phyloP scores from a whole-genome alignment of 768 basidiomycete genomes.

The Suillus clintonianus region DNA sequence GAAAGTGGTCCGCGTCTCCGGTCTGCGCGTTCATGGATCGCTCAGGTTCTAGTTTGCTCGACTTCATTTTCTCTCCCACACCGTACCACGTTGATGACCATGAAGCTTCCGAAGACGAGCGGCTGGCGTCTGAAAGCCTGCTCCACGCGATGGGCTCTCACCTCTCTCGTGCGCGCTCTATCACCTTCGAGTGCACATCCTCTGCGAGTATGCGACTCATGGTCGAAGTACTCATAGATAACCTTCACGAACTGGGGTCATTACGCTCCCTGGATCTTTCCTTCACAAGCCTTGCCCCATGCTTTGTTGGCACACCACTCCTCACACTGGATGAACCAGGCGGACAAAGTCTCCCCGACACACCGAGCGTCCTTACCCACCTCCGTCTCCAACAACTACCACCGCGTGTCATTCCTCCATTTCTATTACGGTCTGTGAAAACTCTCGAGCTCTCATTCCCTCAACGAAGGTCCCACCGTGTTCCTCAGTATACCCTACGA shows the following conservation, averaged over 20 bases:
- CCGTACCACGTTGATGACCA: slow-evolving; percentile 8
- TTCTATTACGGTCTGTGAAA: slow-evolving; percentile 40
- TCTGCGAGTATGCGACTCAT: slow-evolving; percentile 30
- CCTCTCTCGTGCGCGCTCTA: slow-evolving; percentile 32
- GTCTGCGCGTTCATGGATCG: slow-evolving; percentile 37
- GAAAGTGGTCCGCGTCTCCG: slow-evolving; percentile 21
- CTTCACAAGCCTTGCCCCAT: slow-evolving; percentile 24
- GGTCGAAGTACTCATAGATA: slow-evolving; percentile 14
- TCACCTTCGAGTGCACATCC: slow-evolving; percentile 35
- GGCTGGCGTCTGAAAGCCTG: slow-evolving; percentile 22
- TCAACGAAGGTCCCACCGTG: slow-evolving; percentile 27
- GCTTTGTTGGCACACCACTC: slow-evolving; percentile 27
- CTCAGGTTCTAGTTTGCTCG: slow-evolving; percentile 35
- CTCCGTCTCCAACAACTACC: slow-evolving; percentile 47
- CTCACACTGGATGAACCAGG: slow-evolving; percentile 21
- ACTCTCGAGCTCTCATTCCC: slow-evolving; percentile 45
- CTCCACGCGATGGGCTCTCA: slow-evolving; percentile 23
- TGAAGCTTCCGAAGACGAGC: slow-evolving; percentile 17
- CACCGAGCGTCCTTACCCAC: slow-evolving; percentile 22
- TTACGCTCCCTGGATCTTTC: slow-evolving; percentile 32
- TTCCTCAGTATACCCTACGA: slow-evolving; percentile 36
- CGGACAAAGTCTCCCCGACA: slow-evolving; percentile 1
- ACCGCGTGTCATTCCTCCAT: slow-evolving; percentile 36
- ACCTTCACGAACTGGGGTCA: slow-evolving; percentile 21
- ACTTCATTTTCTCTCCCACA: slow-evolving; percentile 35